Evolutionary conservation across 2,329 filamentous ascomycete genomes (phyloP).

Genomic region (Penicillium hesseltinei): DNA sequence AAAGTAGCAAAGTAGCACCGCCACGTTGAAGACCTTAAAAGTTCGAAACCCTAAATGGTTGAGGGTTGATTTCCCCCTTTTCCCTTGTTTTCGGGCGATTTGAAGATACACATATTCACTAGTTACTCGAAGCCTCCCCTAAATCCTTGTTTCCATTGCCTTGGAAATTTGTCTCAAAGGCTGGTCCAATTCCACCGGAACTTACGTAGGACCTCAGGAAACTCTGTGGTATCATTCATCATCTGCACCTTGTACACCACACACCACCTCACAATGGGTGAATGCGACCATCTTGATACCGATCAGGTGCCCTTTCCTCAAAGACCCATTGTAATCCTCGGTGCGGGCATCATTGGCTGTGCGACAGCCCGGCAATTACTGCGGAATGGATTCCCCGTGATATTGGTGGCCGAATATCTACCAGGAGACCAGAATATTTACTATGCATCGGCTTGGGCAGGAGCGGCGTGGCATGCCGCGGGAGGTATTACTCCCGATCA

Average conservation of each 20-base stretch:
- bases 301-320: slow-evolving; percentile 31
- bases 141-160: background rate
- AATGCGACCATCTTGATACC: slow-evolving; percentile 24
- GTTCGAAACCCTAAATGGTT: background rate
- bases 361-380: slow-evolving; percentile 37
- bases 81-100: background rate
- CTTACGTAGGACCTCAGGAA: background rate
- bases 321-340: slow-evolving; percentile 37
- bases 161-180: background rate
- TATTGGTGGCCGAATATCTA: slow-evolving; percentile 38
- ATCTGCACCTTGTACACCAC: background rate
- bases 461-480: slow-evolving; percentile 41
- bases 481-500: slow-evolving; percentile 36
- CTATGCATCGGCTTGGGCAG: slow-evolving; percentile 42
- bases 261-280: slow-evolving; percentile 18
- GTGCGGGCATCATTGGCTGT: slow-evolving; percentile 44
- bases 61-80: background rate
- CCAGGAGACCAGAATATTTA: slow-evolving; percentile 38
- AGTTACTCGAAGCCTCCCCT: background rate
- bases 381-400: slow-evolving; percentile 35
- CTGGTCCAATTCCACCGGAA: background rate
- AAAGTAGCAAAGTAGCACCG: background rate
- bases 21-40: background rate
- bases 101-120: background rate
- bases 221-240: background rate